Conservation (phyloP, 2,329 filamentous ascomycete species). For the Botrytis cinerea region DNA sequence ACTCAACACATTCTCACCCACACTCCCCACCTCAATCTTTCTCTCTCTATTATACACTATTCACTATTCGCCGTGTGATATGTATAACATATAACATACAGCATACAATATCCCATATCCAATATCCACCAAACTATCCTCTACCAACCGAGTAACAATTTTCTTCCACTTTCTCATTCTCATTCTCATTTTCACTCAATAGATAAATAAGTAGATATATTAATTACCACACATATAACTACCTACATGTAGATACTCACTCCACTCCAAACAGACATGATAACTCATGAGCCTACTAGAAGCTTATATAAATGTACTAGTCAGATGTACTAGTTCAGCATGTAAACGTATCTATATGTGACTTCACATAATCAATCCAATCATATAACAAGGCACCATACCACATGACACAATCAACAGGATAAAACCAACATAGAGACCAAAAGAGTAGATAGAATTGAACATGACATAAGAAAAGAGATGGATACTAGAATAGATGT, state of each 20-base stretch:
- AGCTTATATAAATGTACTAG: too few relatives aligned
- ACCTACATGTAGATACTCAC: neutral
- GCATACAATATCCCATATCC: too few relatives aligned
- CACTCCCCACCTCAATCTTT: accelerated
- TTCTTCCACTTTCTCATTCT: too few relatives aligned
- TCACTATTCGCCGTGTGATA: too few relatives aligned
- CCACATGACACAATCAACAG: neutral
- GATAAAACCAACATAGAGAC: neutral
- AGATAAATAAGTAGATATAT: neutral
- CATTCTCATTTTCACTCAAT: neutral
- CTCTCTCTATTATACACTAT: too few relatives aligned
- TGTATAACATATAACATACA: too few relatives aligned
- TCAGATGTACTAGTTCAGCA: too few relatives aligned
- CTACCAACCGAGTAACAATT: neutral
- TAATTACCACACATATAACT: neutral
- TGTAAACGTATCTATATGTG: neutral
- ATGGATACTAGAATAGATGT: neutral
- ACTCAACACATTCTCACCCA: too few relatives aligned
- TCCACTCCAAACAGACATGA: neutral
- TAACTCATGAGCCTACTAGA: neutral
- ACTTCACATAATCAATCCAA: neutral
- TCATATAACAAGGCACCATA: neutral
- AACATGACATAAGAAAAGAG: neutral
- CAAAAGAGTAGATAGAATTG: neutral
- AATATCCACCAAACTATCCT: neutral